A percentile compares a stretch with the other conserved stretches of the same genome.
These are phyloP conservation scores for Oryza rufipogon DNA, from an alignment of 176 grass and related monocot genomes.

Conservation along the genomic window DNA sequence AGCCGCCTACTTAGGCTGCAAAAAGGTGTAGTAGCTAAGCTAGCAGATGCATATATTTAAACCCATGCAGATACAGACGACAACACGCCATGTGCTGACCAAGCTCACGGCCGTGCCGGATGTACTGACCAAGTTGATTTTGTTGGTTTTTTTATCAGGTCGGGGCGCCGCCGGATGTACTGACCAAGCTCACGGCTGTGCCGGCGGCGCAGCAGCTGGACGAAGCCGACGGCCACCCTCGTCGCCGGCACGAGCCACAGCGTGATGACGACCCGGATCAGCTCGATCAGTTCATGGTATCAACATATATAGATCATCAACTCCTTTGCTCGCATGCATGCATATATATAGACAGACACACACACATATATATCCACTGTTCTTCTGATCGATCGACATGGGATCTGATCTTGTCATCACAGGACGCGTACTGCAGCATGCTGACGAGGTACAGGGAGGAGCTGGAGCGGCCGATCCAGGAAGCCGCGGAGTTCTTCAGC, in stretches of 20 bases:
- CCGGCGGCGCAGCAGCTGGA: conserved; percentile 41
- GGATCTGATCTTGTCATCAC: not conserved
- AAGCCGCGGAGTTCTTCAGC: conserved; percentile 75
- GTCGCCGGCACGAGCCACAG: conserved; percentile 23
- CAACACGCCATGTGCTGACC: not conserved
- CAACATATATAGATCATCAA: not conserved
- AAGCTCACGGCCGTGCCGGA: no score
- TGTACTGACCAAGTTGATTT: not conserved
- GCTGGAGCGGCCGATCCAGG: conserved; percentile 70
- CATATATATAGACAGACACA: no score
- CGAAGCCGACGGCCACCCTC: not conserved
- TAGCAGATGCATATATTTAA: not conserved
- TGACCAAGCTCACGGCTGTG: conserved; percentile 56
- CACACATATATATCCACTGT: no score
- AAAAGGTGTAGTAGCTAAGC: conserved; percentile 61
- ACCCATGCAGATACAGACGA: not conserved
- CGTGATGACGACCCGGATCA: conserved; percentile 68
- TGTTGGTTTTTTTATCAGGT: conserved; percentile 39
- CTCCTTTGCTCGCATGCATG: not conserved
- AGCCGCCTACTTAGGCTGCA: conserved; percentile 74
- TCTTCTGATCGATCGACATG: not conserved
- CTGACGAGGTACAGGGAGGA: conserved; percentile 78
- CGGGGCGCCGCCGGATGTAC: conserved; percentile 66
- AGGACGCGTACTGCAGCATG: conserved; percentile 85
- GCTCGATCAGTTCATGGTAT: conserved; percentile 95